Evolutionary conservation across 441 rosid species (phyloP).

Genomic region (Bocquillonia castaneifolia): DNA sequence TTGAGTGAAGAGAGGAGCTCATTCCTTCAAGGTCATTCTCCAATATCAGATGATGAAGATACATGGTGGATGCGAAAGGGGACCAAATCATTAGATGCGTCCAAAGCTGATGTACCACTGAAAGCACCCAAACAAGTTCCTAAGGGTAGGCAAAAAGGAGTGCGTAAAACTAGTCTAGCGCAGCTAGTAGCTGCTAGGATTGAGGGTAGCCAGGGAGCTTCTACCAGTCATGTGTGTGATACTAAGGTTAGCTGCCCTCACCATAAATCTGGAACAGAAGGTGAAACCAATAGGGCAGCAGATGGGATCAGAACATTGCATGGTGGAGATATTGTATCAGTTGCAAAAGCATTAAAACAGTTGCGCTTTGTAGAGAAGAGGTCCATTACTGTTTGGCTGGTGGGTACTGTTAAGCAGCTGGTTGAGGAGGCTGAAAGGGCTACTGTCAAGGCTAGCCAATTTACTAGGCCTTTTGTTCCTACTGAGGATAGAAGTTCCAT

Average conservation of each 20-base stretch:
- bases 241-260: slow-evolving; percentile 52
- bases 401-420: slow-evolving; percentile 63
- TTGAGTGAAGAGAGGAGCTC: slow-evolving; percentile 68
- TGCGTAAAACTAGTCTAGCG: slow-evolving; percentile 84
- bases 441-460: slow-evolving; percentile 56
- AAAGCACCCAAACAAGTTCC: slow-evolving; percentile 70
- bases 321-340: slow-evolving; percentile 57
- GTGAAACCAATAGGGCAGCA: slow-evolving; percentile 48
- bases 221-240: slow-evolving; percentile 96
- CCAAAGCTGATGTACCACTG: slow-evolving; percentile 61
- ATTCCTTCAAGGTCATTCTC: slow-evolving; percentile 58
- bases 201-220: slow-evolving; percentile 98
- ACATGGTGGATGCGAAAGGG: slow-evolving; percentile 95
- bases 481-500: slow-evolving; percentile 55
- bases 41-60: slow-evolving; percentile 86
- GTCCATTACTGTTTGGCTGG: slow-evolving; percentile 74
- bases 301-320: slow-evolving; percentile 50
- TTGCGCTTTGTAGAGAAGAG: slow-evolving; percentile 79
- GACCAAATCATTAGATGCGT: slow-evolving; percentile 44
- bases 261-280: slow-evolving; percentile 30
- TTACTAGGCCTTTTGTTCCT: slow-evolving; percentile 47
- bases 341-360: slow-evolving; percentile 75
- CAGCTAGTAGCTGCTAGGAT: slow-evolving; percentile 94
- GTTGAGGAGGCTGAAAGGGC: slow-evolving; percentile 78
- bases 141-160: slow-evolving; percentile 84